Conservation (phyloP, 257 asterid genomes). For the Jaltomata sinuosa region DNA sequence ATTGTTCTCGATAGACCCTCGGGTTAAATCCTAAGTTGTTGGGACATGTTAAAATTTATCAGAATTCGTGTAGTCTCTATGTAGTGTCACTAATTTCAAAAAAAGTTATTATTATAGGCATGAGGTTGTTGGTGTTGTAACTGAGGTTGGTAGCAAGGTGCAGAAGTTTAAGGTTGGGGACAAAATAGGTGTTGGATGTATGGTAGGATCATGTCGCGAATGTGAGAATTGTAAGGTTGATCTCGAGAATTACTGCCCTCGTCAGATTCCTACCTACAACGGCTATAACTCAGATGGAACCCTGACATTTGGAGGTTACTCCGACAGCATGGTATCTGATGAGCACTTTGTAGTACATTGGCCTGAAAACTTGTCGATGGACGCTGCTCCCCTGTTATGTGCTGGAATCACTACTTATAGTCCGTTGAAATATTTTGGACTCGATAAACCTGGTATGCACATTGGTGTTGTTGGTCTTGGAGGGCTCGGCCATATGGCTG, state of each 20-base stretch:
- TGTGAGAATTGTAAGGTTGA: conserved; percentile 36
- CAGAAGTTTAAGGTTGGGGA: conserved; percentile 45
- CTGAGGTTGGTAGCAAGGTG: conserved; percentile 52
- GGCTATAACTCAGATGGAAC: conserved; percentile 20
- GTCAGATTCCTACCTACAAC: conserved; percentile 23
- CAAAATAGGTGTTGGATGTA: conserved; percentile 55
- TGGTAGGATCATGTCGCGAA: conserved; percentile 50
- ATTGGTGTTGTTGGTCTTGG: conserved; percentile 49
- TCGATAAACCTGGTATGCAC: conserved; percentile 39
- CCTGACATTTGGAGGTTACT: conserved; percentile 53
- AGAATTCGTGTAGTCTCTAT: background rate
- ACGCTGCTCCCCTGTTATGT: conserved; percentile 41
- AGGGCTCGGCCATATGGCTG: conserved; percentile 50
- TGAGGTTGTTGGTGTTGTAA: conserved; percentile 54
- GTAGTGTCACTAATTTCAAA: background rate
- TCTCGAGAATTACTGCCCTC: conserved; percentile 45
- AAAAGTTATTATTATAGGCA: conserved; percentile 24
- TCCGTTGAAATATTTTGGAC: conserved; percentile 41
- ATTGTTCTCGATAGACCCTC: no score
- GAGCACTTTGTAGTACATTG: conserved; percentile 46
- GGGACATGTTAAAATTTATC: background rate
- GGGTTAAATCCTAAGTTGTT: background rate
- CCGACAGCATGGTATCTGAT: conserved; percentile 37
- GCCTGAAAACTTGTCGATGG: conserved; percentile 46
- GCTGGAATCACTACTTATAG: conserved; percentile 61